Percentiles rank a stretch among this genome's conserved stretches.
Conservation (phyloP, 2,329 filamentous ascomycete genomes). For the Chalara sp. region DNA sequence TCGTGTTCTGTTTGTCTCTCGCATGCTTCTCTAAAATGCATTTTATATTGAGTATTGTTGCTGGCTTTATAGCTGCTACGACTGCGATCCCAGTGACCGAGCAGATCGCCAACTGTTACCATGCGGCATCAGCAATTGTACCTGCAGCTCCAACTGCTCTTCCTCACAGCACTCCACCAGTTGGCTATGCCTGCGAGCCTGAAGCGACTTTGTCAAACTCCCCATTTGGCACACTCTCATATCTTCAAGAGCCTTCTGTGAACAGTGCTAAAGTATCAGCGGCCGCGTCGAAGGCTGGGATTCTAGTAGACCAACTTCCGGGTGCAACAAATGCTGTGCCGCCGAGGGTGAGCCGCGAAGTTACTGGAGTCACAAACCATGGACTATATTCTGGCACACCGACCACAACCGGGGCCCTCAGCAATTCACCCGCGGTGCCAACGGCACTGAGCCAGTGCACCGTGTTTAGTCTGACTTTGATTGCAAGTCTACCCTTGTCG, state of each 20-base stretch:
- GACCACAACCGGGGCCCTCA: conserved; percentile 64
- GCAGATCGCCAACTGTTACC: background rate
- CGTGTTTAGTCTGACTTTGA: conserved; percentile 77
- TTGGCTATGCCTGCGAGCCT: background rate
- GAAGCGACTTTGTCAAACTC: background rate
- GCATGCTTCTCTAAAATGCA: background rate
- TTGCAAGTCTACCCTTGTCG: conserved; percentile 66
- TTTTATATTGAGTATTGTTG: conserved; percentile 10
- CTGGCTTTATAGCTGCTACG: background rate
- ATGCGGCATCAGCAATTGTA: background rate
- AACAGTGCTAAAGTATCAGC: conserved; percentile 20
- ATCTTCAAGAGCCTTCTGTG: conserved; percentile 17
- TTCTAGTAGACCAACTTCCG: conserved; percentile 21
- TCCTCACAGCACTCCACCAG: background rate
- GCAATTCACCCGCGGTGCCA: conserved; percentile 60
- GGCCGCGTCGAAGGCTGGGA: conserved; percentile 17
- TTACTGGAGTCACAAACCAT: conserved; percentile 57
- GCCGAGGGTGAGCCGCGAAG: conserved; percentile 39
- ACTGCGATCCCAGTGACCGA: conserved; percentile 5
- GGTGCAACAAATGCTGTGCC: conserved; percentile 17
- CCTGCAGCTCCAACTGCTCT: background rate
- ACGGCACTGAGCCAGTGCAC: conserved; percentile 70
- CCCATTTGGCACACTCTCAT: conserved; percentile 13
- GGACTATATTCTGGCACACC: conserved; percentile 60
- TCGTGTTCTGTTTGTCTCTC: too few relatives aligned